Conservation (phyloP, 2,329 filamentous ascomycete species). For the Pyrenophora graminea region DNA sequence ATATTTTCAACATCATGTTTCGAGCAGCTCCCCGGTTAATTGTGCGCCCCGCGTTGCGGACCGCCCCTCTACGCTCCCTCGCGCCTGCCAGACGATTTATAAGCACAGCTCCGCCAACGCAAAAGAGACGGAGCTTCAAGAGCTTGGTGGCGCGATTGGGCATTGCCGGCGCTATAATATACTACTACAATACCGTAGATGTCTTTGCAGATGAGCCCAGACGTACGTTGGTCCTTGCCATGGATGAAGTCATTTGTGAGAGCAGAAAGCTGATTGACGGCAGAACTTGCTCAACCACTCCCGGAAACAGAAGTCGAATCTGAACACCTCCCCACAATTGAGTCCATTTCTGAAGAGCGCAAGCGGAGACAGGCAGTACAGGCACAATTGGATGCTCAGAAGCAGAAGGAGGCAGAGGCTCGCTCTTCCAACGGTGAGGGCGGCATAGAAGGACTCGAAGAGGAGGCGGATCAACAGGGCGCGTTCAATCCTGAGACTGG, state of each 20-base stretch:
- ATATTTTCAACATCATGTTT: slow-evolving; percentile 53
- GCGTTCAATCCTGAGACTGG: slow-evolving; percentile 98
- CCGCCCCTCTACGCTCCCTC: slow-evolving; percentile 45
- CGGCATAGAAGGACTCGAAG: slow-evolving; percentile 66
- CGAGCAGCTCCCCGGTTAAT: slow-evolving; percentile 55
- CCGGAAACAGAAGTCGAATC: slow-evolving; percentile 48
- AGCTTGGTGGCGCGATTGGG: slow-evolving; percentile 73
- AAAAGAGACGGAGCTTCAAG: slow-evolving; percentile 81
- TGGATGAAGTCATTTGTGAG: background rate
- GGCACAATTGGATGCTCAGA: slow-evolving; percentile 37
- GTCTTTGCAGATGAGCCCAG: slow-evolving; percentile 82
- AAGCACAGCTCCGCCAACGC: slow-evolving; percentile 62
- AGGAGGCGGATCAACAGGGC: slow-evolving; percentile 83
- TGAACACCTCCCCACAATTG: slow-evolving; percentile 51
- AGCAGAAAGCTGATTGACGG: background rate
- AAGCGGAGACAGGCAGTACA: slow-evolving; percentile 39
- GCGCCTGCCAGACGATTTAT: slow-evolving; percentile 55
- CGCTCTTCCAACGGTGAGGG: slow-evolving; percentile 21
- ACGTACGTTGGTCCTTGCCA: slow-evolving; percentile 58
- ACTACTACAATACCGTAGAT: slow-evolving; percentile 91
- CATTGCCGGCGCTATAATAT: slow-evolving; percentile 74
- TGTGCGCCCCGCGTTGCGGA: slow-evolving; percentile 39
- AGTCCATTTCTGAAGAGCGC: slow-evolving; percentile 50
- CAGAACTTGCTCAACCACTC: slow-evolving; percentile 36
- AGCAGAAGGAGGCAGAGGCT: slow-evolving; percentile 23